Percentiles rank a stretch among this genome's conserved stretches.
Evolutionary conservation across 1,284 basidiomycete species (phyloP).

Genomic region (Rhodotorula sp.): DNA sequence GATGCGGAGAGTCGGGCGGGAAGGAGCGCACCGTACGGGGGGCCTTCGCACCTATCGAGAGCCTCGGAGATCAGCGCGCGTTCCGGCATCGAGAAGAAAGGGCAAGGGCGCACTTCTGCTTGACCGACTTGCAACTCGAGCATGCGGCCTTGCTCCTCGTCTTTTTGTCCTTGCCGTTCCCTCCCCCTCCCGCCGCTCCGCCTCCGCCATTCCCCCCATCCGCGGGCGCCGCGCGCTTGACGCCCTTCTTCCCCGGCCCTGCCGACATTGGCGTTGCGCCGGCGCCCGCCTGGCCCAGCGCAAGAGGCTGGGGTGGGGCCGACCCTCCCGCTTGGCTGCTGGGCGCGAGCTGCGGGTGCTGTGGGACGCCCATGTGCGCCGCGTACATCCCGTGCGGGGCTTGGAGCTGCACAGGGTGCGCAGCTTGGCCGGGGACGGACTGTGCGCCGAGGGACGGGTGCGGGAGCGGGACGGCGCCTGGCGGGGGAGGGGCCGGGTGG

Average conservation of each 20-base stretch:
- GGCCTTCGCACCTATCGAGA: conserved; percentile 18
- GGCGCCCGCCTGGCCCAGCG: neutral
- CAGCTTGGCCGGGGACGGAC: neutral
- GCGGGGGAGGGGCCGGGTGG: neutral
- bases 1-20: too few relatives aligned
- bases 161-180: conserved; percentile 33
- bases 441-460: neutral
- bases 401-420: neutral
- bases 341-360: neutral
- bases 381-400: neutral
- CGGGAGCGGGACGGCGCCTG: too few relatives aligned
- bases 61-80: too few relatives aligned
- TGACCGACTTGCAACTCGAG: conserved; percentile 35
- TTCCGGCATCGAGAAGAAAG: neutral
- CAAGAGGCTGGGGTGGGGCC: too few relatives aligned
- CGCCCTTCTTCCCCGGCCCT: neutral
- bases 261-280: neutral
- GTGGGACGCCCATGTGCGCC: neutral
- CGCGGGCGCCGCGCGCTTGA: neutral
- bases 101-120: conserved; percentile 37
- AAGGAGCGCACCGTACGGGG: conserved; percentile 18
- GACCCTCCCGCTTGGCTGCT: too few relatives aligned
- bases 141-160: conserved; percentile 39
- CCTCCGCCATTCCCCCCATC: neutral
- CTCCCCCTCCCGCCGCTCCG: neutral